Evolutionary conservation across 495 filamentous ascomycete species (phyloP), one percentile per base, ranked within the genome.

Genomic region (Massariosphaeria phaeospora): DNA sequence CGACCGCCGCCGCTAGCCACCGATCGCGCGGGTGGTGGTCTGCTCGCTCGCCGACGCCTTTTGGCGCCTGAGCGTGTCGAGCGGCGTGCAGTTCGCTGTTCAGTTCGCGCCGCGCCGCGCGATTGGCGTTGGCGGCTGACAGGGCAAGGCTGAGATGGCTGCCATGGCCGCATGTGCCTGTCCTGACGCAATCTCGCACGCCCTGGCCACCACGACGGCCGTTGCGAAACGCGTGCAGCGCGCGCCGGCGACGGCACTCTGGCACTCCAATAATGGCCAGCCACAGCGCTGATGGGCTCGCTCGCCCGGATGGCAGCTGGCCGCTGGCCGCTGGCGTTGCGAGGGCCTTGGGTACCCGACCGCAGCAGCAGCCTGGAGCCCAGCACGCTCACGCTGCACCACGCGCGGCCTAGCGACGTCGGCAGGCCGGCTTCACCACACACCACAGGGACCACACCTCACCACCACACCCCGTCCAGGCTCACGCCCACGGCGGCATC

Each of bases 141-240:
- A n/a, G n/a, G n/a, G n/a, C 55, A 57, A 51, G 11, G 52, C 21
- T 21, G 33, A 46, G 50, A 63, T 55, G 61, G 61, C 61, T 63
- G 59, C 55, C 8, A 44, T 58, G 50, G 48, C 48, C 45, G 23
- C 30, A 48, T 55, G 55, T 63, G 55, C 61, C 61, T 63, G 61
- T 59, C 61, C 61, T 63, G 61, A 63, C 61, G 61, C 61, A 63
- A 63, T 63, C 44, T 63, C 50, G 49, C 51, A 41, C 34, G 59
- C 59, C 59, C 44, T 58, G 25, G 49, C 54, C 54, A 54, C 58
- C 58, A 39, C 59, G 59, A 62, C 55, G 25, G 49, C 54, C 54
- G 59, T 63, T 63, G 33, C 59, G 59, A 62, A 57, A 63, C 48
- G 45, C 43, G 27, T 41, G 48, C 49, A 53, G 38, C 39, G 48